Conservation (phyloP, 768 basidiomycete genomes). For the Exidia glandulosa region DNA sequence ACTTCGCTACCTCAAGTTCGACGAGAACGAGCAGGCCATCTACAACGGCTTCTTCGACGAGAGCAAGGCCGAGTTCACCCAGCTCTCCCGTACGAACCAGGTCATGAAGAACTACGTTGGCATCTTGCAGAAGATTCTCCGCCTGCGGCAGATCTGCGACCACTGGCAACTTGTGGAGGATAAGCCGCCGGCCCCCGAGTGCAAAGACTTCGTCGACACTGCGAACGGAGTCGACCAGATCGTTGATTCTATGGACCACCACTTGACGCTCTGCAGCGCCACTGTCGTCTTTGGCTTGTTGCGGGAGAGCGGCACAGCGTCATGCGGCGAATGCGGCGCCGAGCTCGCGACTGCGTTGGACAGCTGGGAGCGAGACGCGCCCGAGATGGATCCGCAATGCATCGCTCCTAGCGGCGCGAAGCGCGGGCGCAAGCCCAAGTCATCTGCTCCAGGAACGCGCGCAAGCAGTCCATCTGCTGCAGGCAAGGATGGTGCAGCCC, state of each 20-base stretch:
- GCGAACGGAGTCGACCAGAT: constrained; percentile 68
- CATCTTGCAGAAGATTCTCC: constrained; percentile 91
- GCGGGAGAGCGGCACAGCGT: constrained; percentile 76
- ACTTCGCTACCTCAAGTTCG: constrained; percentile 75
- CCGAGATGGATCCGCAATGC: constrained; percentile 35
- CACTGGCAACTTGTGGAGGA: constrained; percentile 80
- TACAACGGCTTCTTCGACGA: constrained; percentile 85
- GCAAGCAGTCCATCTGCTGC: not conserved
- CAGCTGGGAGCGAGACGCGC: constrained; percentile 28
- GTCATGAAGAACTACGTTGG: constrained; percentile 98
- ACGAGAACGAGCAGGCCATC: constrained; percentile 67
- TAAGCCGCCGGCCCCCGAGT: constrained; percentile 38
- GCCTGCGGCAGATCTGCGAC: constrained; percentile 95
- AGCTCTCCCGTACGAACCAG: constrained; percentile 77
- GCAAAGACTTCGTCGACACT: constrained; percentile 22
- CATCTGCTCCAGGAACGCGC: not conserved
- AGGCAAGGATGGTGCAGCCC: not conserved
- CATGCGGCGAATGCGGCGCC: constrained; percentile 77
- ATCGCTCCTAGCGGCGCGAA: constrained; percentile 34
- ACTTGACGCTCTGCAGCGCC: constrained; percentile 43
- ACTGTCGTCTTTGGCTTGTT: constrained; percentile 76
- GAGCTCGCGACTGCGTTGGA: constrained; percentile 56
- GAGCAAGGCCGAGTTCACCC: constrained; percentile 85
- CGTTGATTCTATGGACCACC: constrained; percentile 68
- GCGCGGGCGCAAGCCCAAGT: constrained; percentile 31